A percentile compares a stretch with the other conserved stretches of the same genome.
phyloP scores from a whole-genome alignment of 2,329 filamentous ascomycete species.

The Fusarium camptoceras region DNA sequence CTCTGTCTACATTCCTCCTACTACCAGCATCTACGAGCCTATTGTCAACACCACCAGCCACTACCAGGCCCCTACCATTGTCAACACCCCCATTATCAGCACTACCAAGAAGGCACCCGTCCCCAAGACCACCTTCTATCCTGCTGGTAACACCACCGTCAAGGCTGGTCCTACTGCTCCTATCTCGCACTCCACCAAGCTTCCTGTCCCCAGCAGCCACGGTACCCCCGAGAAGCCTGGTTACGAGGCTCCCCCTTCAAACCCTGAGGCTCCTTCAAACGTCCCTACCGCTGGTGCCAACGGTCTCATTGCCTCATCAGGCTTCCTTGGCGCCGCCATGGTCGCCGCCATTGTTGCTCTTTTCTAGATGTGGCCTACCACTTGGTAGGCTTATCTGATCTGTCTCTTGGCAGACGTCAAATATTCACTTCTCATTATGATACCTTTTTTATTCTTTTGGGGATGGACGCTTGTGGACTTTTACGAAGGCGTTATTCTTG shows the following conservation, averaged over 20 bases:
- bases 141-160: conserved; percentile 45
- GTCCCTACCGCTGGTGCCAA: conserved; percentile 50
- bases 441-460: conserved; percentile 44
- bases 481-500: conserved; percentile 28
- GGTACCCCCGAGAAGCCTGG: conserved; percentile 20
- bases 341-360: conserved; percentile 56
- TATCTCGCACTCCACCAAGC: conserved; percentile 34
- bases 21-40: conserved; percentile 44
- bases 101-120: conserved; percentile 40
- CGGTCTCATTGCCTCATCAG: conserved; percentile 54
- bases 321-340: conserved; percentile 55
- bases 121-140: conserved; percentile 43
- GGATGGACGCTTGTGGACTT: conserved; percentile 49
- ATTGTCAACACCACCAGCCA: conserved; percentile 45
- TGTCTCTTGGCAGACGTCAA: neutral
- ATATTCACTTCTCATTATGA: conserved; percentile 35
- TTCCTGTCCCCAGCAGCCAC: conserved; percentile 37
- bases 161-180: conserved; percentile 42
- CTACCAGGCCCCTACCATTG: conserved; percentile 33
- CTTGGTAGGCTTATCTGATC: conserved; percentile 11
- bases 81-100: conserved; percentile 45
- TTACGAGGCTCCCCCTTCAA: conserved; percentile 18
- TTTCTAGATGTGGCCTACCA: conserved; percentile 41
- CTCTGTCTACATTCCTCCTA: conserved; percentile 24
- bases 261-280: conserved; percentile 18